Base-by-base conservation (phyloP, 2,329 filamentous ascomycete species). In the Chaetomium sp. region DNA sequence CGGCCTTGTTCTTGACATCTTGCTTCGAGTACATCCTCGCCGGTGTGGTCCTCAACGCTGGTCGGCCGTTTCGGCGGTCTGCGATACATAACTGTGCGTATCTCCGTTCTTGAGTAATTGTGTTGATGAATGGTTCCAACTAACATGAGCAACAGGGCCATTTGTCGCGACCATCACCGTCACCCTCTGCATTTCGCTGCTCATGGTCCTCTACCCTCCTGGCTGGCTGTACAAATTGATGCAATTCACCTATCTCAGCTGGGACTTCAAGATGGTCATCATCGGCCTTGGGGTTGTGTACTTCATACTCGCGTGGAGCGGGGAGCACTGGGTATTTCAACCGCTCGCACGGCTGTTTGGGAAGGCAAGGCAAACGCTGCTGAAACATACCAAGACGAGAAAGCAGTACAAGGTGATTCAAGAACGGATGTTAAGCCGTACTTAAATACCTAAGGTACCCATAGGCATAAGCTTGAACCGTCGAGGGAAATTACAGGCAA, bases 1-100 rank as follows among this genome's bases (percentile, higher is more conserved):
- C 92, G 0, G 85, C 88, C 0, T 75, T 99, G 1, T 99, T 99
- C 74, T 74, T 97, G 35, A 77, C 91, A 5, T 95, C 88, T 1
- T 96, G 91, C 69, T 97, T 91, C 66, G 91, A 97, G 69, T 99
- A 99, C 70, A 95, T 95, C 40, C 78, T 96, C 27, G 88, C 90
- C 0, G 94, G 89, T 4, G 79, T 97, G 41, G 87, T 97, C 1
- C 78, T 99, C 35, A 95, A 88, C 64, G 89, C 94, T n/a, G 95
- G 94, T 1, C 85, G 82, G 37, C 94, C 94, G 0, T 99, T 96
- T 74, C 80, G 94, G 53, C 88, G 94, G 65, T 81, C 82, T 12
- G 89, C 91, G 75, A 76, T 76, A 14, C 80, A 87, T 57, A 99
- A 99, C 67, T 82, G 88, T 91, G 70, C 73, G 86, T 75, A 34